These are phyloP conservation scores for Podila horticola DNA, from an alignment of 192 early-diverging fungal genomes.

Conservation along the genomic window DNA sequence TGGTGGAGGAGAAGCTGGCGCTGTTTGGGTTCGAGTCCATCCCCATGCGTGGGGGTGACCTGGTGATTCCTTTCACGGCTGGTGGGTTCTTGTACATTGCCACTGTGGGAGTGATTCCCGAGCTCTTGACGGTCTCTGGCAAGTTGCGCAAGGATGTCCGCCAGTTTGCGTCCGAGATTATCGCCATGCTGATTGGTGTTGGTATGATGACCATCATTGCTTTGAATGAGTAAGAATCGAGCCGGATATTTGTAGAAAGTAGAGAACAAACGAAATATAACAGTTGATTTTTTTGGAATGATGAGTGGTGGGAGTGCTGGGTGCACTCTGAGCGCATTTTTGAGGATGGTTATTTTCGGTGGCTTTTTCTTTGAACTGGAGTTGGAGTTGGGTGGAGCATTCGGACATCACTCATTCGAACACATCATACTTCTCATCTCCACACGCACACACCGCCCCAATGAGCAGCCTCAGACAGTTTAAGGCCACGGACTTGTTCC, in stretches of 20 bases:
- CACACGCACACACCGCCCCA: not conserved
- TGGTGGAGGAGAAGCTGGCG: conserved; percentile 7
- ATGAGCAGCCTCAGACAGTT: conserved; percentile 63
- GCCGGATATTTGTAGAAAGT: not conserved
- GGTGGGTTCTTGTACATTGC: conserved; percentile 91
- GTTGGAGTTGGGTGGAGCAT: not conserved
- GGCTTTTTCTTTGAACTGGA: not conserved
- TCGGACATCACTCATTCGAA: not conserved
- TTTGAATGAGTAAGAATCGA: conserved; percentile 64
- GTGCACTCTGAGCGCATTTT: no score
- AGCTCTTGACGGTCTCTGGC: conserved; percentile 73
- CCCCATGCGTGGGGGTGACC: conserved; percentile 72
- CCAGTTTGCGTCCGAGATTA: conserved; percentile 67
- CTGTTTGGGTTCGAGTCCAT: conserved; percentile 63
- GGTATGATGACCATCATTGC: conserved; percentile 82
- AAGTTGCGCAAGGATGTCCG: conserved; percentile 62
- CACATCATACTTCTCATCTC: no score
- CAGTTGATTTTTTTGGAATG: not conserved
- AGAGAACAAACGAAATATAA: not conserved
- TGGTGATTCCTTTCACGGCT: conserved; percentile 89
- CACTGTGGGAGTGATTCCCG: conserved; percentile 86
- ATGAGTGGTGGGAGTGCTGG: no score
- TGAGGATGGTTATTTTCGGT: not conserved
- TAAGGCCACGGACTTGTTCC: conserved; percentile 92
- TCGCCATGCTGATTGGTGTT: conserved; percentile 79